phyloP scores from a whole-genome alignment of 805 yeast species.

The Saccharomyces paradoxus region DNA sequence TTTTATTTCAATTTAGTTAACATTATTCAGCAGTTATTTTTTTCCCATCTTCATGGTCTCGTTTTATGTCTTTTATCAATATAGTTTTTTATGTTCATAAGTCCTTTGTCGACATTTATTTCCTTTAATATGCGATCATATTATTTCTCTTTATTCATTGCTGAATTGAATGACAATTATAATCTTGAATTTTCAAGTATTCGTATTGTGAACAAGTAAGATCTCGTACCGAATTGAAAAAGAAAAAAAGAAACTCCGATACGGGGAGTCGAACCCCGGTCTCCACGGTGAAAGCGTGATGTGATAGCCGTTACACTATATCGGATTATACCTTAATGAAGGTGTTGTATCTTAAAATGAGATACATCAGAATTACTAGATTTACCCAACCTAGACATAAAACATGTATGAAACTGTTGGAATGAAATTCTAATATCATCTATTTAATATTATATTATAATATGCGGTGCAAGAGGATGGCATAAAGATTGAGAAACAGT shows the following conservation, averaged over 20 bases:
- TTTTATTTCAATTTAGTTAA: neutral
- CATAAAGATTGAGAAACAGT: too few relatives aligned
- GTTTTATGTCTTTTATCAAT: neutral
- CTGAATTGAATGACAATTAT: neutral
- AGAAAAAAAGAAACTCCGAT: slow-evolving; percentile 9
- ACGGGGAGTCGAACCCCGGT: slow-evolving; percentile 19
- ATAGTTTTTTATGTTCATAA: neutral
- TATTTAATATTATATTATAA: too few relatives aligned
- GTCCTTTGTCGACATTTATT: neutral
- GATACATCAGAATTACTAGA: too few relatives aligned
- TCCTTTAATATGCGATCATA: neutral
- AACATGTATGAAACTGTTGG: too few relatives aligned
- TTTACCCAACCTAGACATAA: too few relatives aligned
- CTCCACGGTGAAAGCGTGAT: slow-evolving; percentile 18
- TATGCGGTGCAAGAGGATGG: too few relatives aligned
- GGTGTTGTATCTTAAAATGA: too few relatives aligned
- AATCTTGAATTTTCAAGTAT: too few relatives aligned
- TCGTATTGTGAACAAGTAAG: too few relatives aligned
- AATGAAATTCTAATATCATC: too few relatives aligned
- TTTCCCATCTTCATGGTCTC: neutral
- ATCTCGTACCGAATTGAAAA: neutral
- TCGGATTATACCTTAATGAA: too few relatives aligned
- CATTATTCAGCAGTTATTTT: neutral
- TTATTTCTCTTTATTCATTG: neutral
- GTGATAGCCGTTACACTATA: slow-evolving; percentile 22